Percentiles rank a stretch among this genome's conserved stretches.
Conservation (phyloP, 352 stramenopile species). For the Phytophthora cryptogea region DNA sequence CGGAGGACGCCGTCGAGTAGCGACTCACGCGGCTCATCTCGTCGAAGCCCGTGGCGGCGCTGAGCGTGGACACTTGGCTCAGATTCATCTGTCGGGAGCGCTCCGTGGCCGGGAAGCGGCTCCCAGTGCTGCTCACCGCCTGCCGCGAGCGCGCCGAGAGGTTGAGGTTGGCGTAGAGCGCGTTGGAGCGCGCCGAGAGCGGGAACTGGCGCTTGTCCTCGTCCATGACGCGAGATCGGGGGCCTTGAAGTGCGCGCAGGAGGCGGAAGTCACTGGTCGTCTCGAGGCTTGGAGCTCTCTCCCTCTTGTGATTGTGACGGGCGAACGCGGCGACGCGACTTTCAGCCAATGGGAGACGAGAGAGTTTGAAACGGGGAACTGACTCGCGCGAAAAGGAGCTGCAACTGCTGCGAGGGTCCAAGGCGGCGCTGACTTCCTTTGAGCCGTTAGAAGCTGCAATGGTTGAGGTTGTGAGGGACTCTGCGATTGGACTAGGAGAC, state of each 20-base stretch:
- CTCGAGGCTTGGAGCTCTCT: neutral
- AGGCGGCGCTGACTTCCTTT: too few species aligned
- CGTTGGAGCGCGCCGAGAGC: slow-evolving; percentile 34
- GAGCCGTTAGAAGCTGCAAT: too few species aligned
- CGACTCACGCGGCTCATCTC: slow-evolving; percentile 58
- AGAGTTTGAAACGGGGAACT: neutral
- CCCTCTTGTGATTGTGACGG: slow-evolving; percentile 1
- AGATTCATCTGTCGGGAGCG: slow-evolving; percentile 56
- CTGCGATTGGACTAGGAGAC: too few species aligned
- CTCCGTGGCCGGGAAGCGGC: slow-evolving; percentile 35
- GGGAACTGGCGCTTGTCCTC: slow-evolving; percentile 39
- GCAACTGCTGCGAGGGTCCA: neutral
- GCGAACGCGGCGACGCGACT: neutral
- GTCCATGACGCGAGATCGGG: slow-evolving; percentile 35
- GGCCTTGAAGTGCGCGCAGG: too few species aligned
- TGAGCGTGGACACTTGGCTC: slow-evolving; percentile 43
- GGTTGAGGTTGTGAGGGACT: too few species aligned
- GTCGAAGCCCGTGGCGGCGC: slow-evolving; percentile 42
- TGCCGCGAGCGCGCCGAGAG: slow-evolving; percentile 31
- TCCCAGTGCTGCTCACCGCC: slow-evolving; percentile 1
- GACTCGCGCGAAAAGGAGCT: neutral
- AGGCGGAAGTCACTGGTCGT: slow-evolving; percentile 5
- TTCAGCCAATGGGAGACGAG: neutral
- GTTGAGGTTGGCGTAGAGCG: slow-evolving; percentile 32
- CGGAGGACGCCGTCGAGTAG: slow-evolving; percentile 55